phyloP scores from a whole-genome alignment of 192 early-diverging fungal genomes.

The Phycomyces blakesleeanus region DNA sequence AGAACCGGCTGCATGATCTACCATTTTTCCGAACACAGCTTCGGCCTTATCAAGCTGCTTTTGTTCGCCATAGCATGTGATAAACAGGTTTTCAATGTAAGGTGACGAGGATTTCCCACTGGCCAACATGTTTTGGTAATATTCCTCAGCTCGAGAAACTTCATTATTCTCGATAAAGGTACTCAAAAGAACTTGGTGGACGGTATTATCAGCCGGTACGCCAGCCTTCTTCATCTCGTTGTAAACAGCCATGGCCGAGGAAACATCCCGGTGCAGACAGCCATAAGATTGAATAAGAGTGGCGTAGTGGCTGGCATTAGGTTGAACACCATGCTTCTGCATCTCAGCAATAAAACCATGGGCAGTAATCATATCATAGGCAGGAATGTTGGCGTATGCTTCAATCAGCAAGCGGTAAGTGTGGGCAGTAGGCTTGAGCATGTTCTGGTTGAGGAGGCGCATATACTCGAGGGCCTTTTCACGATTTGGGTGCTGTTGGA shows the following conservation, averaged over 20 bases:
- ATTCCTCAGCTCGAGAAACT: conserved; percentile 38
- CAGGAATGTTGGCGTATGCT: conserved; percentile 49
- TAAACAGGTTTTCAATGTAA: conserved; percentile 57
- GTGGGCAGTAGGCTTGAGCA: conserved; percentile 46
- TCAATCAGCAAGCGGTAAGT: conserved; percentile 55
- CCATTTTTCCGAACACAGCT: conserved; percentile 44
- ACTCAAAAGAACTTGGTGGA: conserved; percentile 52
- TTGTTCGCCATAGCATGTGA: conserved; percentile 46
- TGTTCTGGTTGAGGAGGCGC: conserved; percentile 28
- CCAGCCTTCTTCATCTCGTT: conserved; percentile 38
- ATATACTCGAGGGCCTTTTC: conserved; percentile 47
- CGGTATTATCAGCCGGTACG: conserved; percentile 41
- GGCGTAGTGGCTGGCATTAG: conserved; percentile 48
- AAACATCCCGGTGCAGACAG: conserved; percentile 44
- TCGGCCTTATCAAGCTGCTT: conserved; percentile 39
- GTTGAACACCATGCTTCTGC: conserved; percentile 33
- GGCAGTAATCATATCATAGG: conserved; percentile 52
- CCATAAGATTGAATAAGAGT: conserved; percentile 55
- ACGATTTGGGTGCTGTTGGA: conserved; percentile 46
- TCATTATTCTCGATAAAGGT: conserved; percentile 42
- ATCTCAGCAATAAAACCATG: conserved; percentile 44
- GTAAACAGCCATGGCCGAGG: conserved; percentile 39
- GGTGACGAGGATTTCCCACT: conserved; percentile 42
- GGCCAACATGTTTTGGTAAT: conserved; percentile 40
- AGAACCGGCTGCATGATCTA: not conserved